Evolutionary conservation across 108 stramenopile species (phyloP), one percentile per base, ranked within the genome.

Genomic region (Fragilaria crotonensis): DNA sequence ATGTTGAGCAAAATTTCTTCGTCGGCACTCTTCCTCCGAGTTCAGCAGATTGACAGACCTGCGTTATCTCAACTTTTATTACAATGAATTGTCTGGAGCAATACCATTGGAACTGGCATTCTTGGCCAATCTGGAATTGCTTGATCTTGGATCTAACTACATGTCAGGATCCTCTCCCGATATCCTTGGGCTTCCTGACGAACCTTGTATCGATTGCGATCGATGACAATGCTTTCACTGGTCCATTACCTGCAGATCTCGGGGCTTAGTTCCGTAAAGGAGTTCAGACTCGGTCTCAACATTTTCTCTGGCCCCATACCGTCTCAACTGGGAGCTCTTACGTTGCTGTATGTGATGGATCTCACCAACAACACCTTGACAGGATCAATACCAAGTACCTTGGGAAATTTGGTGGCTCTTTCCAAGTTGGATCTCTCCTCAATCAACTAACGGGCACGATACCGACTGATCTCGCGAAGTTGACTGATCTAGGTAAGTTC

Each of bases 11-110:
- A 5, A 78, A 78, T 59, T 33, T 60, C 33, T 31, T 78, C 45
- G 60, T 60, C 5, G 77, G 77, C 25, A 57, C 56, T 2, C 62
- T 78, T 48, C 77, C 45, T 68, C 63, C 57, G 77, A 73, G 45
- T 52, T 78, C 19, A 68, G 62, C 53, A 54, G 41, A 27, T 62
- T 68, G 25, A 20, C 55, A 4, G 65, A 60, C 3, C 68, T 73
- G 0, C 64, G 74, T 23, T 44, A 67, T 45, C 51, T 78, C 28
- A 67, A 70, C 55, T 45, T 57, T 18, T 17, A 30, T 2, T 41
- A 36, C 56, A 57, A 57, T 20, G 1, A 1, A 18, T 46, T 57
- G 22, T 45, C 56, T 20, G 33, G 44, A 46, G 33, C 25, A 2
- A 30, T 52, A 2, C 51, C 51, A 52, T 2, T 25, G 2, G 51